phyloP scores from a whole-genome alignment of 495 filamentous ascomycete genomes.

The Talaromyces ruber region DNA sequence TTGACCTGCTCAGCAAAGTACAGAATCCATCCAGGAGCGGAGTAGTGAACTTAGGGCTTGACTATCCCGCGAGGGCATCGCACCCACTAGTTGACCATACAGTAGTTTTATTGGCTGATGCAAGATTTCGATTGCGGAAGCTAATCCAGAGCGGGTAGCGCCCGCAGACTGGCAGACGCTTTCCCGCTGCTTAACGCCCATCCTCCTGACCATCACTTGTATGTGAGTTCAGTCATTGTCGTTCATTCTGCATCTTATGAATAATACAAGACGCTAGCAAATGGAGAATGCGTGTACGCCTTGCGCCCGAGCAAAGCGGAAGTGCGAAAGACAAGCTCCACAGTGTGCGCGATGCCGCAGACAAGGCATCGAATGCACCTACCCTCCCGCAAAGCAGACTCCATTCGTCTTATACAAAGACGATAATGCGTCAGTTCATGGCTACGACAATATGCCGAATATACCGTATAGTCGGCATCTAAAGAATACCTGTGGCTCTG shows the following conservation, averaged over 20 bases:
- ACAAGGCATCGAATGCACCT: not conserved
- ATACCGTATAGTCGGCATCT: not conserved
- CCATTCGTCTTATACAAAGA: not conserved
- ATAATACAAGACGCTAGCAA: not conserved
- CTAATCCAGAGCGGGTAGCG: not conserved
- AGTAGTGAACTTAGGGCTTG: not conserved
- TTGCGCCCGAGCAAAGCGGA: not conserved
- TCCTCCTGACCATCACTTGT: not conserved
- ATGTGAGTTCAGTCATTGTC: not conserved
- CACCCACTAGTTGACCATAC: not conserved
- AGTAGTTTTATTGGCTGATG: not conserved
- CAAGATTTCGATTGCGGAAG: not conserved
- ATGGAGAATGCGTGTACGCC: not conserved
- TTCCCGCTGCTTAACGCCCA: not conserved
- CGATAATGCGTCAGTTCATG: not conserved
- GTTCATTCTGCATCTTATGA: not conserved
- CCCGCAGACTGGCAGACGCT: not conserved
- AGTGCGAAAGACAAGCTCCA: conserved; percentile 11
- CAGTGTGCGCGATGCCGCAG: not conserved
- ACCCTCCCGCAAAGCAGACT: not conserved
- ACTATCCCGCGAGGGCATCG: not conserved
- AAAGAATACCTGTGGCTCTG: not conserved
- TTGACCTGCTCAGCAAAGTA: too few relatives aligned
- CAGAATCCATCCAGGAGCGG: too few relatives aligned
- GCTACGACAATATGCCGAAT: not conserved